Percentiles rank a stretch among this genome's conserved stretches.
Conservation (phyloP, 345 rosid genomes). For the Gossypium turneri region DNA sequence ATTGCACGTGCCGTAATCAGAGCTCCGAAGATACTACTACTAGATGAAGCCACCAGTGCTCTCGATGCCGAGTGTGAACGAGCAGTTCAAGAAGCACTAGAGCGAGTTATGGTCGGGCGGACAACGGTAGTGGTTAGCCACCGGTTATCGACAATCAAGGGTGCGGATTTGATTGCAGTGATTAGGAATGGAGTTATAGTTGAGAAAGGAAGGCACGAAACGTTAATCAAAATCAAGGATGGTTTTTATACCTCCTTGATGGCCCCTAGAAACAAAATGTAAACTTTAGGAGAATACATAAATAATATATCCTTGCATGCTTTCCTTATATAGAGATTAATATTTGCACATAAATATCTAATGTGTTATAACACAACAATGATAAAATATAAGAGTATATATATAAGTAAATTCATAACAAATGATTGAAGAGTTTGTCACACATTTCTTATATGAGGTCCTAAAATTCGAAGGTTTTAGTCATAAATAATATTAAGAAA, state of each 20-base stretch:
- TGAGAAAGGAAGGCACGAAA: slow-evolving; percentile 51
- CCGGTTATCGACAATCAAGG: slow-evolving; percentile 44
- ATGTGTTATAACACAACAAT: too few species aligned
- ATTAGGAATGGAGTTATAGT: slow-evolving; percentile 46
- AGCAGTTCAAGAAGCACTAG: slow-evolving; percentile 48
- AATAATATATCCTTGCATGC: too few species aligned
- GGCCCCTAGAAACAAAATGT: slow-evolving; percentile 19
- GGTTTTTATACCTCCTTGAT: slow-evolving; percentile 42
- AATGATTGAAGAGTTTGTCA: too few species aligned
- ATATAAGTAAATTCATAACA: too few species aligned
- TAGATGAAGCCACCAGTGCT: slow-evolving; percentile 62
- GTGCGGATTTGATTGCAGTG: slow-evolving; percentile 50
- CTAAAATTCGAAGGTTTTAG: too few species aligned
- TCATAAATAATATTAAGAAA: too few species aligned
- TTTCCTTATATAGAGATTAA: too few species aligned
- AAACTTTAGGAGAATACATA: neutral
- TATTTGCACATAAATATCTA: too few species aligned
- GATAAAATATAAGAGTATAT: too few species aligned
- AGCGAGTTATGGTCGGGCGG: slow-evolving; percentile 36
- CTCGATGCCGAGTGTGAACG: slow-evolving; percentile 50
- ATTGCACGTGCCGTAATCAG: slow-evolving; percentile 52
- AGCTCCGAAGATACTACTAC: slow-evolving; percentile 41
- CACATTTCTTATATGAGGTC: too few species aligned
- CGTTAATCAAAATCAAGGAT: slow-evolving; percentile 31
- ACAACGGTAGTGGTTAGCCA: slow-evolving; percentile 51